phyloP scores from a whole-genome alignment of 23 red algal species.

The Gracilaria caudata region DNA sequence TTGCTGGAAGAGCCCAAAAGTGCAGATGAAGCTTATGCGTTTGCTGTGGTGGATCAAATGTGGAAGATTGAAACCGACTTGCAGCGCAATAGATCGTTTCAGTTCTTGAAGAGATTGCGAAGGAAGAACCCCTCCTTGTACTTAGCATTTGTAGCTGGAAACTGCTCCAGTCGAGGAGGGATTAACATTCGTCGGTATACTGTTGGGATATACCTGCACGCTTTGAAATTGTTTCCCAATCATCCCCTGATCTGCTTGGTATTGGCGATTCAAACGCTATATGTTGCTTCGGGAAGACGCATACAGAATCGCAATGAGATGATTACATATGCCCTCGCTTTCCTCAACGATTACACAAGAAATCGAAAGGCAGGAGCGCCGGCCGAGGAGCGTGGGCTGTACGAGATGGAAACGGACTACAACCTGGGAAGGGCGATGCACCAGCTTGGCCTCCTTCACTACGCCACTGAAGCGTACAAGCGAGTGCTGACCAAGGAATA shows the following conservation, averaged over 20 bases:
- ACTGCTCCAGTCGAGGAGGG: conserved; percentile 37
- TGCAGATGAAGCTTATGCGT: conserved; percentile 41
- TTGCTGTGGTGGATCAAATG: conserved; percentile 40
- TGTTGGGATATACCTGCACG: conserved; percentile 49
- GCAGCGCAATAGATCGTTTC: conserved; percentile 39
- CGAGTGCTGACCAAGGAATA: conserved; percentile 40
- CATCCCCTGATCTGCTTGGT: conserved; percentile 56
- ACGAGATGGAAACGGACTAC: conserved; percentile 79
- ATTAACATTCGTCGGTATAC: conserved; percentile 47
- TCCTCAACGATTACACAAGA: conserved; percentile 37
- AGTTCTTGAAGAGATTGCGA: conserved; percentile 27
- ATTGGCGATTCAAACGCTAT: conserved; percentile 42
- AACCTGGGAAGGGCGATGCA: conserved; percentile 83
- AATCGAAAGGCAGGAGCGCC: conserved; percentile 29
- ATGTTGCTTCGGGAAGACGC: conserved; percentile 46
- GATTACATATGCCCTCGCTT: conserved; percentile 50
- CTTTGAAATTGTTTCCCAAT: conserved; percentile 45
- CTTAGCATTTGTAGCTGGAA: conserved; percentile 36
- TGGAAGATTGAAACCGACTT: conserved; percentile 1
- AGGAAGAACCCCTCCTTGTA: conserved; percentile 38
- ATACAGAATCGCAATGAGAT: conserved; percentile 61
- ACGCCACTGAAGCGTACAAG: conserved; percentile 61
- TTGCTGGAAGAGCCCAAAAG: conserved; percentile 30
- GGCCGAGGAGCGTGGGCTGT: neutral
- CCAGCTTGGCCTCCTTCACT: conserved; percentile 74